Base-by-base conservation (phyloP, 2,329 filamentous ascomycete species). In the Epichloe typhina region DNA sequence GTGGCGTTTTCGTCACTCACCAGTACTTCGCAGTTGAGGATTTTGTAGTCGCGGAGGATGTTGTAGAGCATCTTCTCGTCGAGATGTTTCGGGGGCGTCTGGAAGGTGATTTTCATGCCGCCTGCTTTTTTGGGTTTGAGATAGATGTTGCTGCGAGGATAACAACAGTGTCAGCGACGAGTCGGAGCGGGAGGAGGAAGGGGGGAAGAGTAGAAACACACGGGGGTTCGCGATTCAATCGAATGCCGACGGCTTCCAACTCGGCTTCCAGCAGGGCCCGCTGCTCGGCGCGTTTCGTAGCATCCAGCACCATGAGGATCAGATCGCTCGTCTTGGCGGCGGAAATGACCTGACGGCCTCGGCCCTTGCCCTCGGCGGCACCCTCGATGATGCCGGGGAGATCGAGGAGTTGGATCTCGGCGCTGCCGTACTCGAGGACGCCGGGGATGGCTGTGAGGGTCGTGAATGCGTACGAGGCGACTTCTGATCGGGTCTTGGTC, bases 61-160 rank as follows among this genome's bases (percentile, higher is more conserved):
- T 95, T 96, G 75, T 84, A 95, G 53, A 98, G 76, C 87, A 98
- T 95, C 72, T 94, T 96, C 68, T 98, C 91, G 68, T 98, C 93
- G 52, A 98, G 74, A 53, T 85, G 72, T 68, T 97, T 97, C 4
- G 93, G 91, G 3, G 93, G 86, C 4, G 81, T 71, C 62, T 89
- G 84, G 70, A 98, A 98, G 15, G 87, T 97, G 64, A 98, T 96
- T 70, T 98, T 98, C 88, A 98, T 93, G 53, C 94, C 93, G 51
- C 93, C 93, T 0, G 91, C 89, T 64, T 93, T 95, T 69, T 98
- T 98, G 26, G 76, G 76, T 69, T 98, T 98, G 52, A 98, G 79
- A 65, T 97, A 97, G 68, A 98, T 97, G 67, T 98, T 98, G 36
- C 86, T 91, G 55, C 3, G 21, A n/a, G 31, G 33, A 31, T 2